These are phyloP conservation scores for Telopea speciosissima DNA, from an alignment of 177 flowering plant species.

Conservation along the genomic window DNA sequence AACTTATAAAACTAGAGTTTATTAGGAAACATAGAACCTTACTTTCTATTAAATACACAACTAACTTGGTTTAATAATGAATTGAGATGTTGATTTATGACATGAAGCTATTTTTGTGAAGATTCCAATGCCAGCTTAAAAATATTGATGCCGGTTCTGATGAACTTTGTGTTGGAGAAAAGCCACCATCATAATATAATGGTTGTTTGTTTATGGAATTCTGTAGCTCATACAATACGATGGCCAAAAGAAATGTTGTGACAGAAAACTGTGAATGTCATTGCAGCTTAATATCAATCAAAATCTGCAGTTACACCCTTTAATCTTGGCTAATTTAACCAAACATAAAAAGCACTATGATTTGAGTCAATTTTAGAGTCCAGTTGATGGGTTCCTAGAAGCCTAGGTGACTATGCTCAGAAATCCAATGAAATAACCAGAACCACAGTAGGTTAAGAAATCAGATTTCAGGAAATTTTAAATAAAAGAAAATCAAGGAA, in stretches of 20 bases:
- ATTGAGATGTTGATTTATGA: background rate
- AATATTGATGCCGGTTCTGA: background rate
- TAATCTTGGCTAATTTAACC: background rate
- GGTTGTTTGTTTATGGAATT: background rate
- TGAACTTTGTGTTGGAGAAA: too few species aligned
- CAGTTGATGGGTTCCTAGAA: too few species aligned
- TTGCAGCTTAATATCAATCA: background rate
- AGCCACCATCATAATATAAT: background rate
- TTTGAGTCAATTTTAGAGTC: background rate
- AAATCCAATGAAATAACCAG: too few species aligned
- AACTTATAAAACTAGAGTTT: background rate
- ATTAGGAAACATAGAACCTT: background rate
- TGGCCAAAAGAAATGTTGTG: background rate
- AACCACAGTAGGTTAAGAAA: too few species aligned
- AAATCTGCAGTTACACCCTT: background rate
- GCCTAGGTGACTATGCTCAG: too few species aligned
- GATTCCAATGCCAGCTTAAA: background rate
- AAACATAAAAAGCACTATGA: background rate
- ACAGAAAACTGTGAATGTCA: background rate
- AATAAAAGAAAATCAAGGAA: too few species aligned
- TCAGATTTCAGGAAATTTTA: too few species aligned
- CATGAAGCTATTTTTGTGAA: background rate
- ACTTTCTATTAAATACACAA: too few species aligned
- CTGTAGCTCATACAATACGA: background rate
- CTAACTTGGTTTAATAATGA: background rate